Base-by-base conservation (phyloP, 2,329 filamentous ascomycete genomes). In the Sphaceloma murrayae region DNA sequence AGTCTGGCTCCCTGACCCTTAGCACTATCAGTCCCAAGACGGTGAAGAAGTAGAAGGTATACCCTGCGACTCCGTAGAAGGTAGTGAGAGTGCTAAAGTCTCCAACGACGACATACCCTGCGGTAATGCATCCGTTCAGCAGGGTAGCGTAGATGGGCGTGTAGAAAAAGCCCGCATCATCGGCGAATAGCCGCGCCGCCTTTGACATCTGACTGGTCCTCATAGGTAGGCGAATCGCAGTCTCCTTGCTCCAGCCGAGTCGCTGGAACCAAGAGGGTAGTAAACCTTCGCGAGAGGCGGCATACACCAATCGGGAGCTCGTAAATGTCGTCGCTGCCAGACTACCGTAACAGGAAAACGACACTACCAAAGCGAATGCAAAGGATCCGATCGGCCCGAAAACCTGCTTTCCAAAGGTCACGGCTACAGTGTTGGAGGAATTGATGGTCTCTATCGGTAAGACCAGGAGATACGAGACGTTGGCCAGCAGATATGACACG, bases 1-100 rank as follows among this genome's bases (percentile, higher is more conserved):
- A 73, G 50, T 80, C 72, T 3, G 91, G 91, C 62, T 98, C 91
- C 50, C 75, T 76, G 21, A 96, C 85, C 21, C 91, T 75, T 49
- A 98, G 70, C 43, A 98, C 76, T 50, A 98, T 95, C 38, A 98
- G 72, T 0, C 91, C 91, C 0, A 98, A 75, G 0, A 98, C 91
- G 0, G 89, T 93, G 46, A 94, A 68, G 62, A 98, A 98, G 67
- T 98, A 98, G 60, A 98, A 98, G 0, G 85, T 85, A 62, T 98
- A 98, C 10, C 88, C 88, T 0, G 91, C 91, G 9, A 98, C 91
- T 46, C 91, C 91, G 65, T 96, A 96, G 61, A 98, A 98, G 0
- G 91, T 96, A 46, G 96, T 74, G 2, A 98, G 75, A 0, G 89
- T 94, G 43, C 78, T 73, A 59, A 98, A 96, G 61, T 94, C 86